Evolutionary conservation across 129 eudicot genomes (phyloP), one percentile per base, ranked within the genome.

Genomic region (Escallonia rubra): DNA sequence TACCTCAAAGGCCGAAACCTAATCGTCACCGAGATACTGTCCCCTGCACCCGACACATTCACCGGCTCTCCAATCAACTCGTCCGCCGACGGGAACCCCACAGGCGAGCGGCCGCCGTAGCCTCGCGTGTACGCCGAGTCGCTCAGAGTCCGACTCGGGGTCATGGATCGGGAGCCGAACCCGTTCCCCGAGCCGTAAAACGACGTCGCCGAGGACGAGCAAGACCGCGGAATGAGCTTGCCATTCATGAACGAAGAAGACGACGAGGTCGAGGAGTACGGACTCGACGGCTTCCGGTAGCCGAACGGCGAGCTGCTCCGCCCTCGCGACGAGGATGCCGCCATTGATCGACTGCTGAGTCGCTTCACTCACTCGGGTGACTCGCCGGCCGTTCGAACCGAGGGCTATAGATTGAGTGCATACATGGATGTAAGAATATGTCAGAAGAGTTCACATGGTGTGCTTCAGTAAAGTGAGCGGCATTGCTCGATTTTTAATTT

Each of bases 1-100:
- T 76, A 93, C 98, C 86, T 93, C 76, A 93, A 52, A 11, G 99
- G 96, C 69, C 98, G 79, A 81, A 93, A 93, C 69, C 98, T 77
- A 76, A 93, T 72, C 39, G 98, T 93, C 41, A 93, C 98, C 7
- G 96, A 93, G 61, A 93, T 93, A 67, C 92, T 84, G 69, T 93
- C 98, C 2, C 83, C 86, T 57, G 97, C 85, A 85, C 90, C 68
- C 72, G 90, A 76, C n/a, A 63, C 11, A 62, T 81, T 89, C n/a
- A 78, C 69, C 56, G 87, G 78, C 75, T 91, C 97, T 48, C 72
- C 86, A 5, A 57, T 50, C 45, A 86, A 62, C 71, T 91, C 97
- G 39, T 88, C 97, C 43, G 76, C 49, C 41, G 81, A 75, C 50
- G 96, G 88, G 78, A 71, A 91, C 14, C 48, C 64, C 23, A 87